A percentile compares a stretch with the other conserved stretches of the same genome.
phyloP scores from a whole-genome alignment of 495 filamentous ascomycete genomes.

The Penicillium salamii region DNA sequence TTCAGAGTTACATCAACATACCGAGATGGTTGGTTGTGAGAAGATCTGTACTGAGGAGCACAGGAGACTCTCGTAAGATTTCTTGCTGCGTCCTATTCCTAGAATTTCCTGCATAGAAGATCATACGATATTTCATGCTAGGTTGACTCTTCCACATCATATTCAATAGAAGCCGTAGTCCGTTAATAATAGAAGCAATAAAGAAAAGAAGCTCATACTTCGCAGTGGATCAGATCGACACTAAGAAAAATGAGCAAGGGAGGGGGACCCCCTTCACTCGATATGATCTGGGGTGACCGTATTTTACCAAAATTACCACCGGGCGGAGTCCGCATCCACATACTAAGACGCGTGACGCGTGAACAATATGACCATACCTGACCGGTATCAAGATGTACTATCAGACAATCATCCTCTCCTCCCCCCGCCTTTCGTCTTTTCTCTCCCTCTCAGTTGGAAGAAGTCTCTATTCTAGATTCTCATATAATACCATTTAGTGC shows the following conservation, averaged over 20 bases:
- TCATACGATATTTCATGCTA: background rate
- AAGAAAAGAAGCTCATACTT: background rate
- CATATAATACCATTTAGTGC: slow-evolving; percentile 16
- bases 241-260: slow-evolving; percentile 7
- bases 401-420: slow-evolving; percentile 24
- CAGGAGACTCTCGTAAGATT: background rate
- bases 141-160: background rate
- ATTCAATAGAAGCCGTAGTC: background rate
- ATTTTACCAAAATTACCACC: background rate
- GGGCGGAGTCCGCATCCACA: background rate
- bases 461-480: slow-evolving; percentile 3
- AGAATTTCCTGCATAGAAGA: background rate
- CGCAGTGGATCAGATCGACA: slow-evolving; percentile 7
- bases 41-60: background rate
- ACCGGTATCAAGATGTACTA: slow-evolving; percentile 8
- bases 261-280: background rate
- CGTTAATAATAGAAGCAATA: too few species aligned
- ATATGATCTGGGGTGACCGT: background rate
- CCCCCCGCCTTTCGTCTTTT: slow-evolving; percentile 10
- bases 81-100: background rate
- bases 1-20: slow-evolving; percentile 11
- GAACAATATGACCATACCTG: slow-evolving; percentile 29
- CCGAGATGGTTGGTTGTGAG: background rate
- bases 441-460: background rate
- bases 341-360: slow-evolving; percentile 33